Evolutionary conservation across 2,329 filamentous ascomycete genomes (phyloP).

Genomic region (Tolypocladium inflatum): DNA sequence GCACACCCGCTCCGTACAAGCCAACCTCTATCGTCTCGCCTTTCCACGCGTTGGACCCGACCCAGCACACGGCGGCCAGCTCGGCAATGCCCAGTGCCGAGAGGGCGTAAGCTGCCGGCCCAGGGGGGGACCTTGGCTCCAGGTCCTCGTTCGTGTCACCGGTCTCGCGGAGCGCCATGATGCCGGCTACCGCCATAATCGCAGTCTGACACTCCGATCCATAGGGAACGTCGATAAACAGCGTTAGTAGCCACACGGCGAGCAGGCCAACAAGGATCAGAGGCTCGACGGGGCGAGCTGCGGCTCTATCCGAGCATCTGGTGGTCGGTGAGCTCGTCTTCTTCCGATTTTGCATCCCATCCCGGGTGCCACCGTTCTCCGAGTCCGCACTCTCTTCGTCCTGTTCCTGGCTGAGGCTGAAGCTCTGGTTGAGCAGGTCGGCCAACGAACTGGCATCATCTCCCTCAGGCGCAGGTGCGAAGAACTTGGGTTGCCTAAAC

Average conservation of each 20-base stretch:
- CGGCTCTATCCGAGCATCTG: background rate
- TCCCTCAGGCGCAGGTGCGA: slow-evolving; percentile 39
- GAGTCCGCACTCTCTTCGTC: slow-evolving; percentile 6
- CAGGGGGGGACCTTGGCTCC: slow-evolving; percentile 7
- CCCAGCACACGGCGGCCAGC: slow-evolving; percentile 22
- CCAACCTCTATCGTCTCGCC: slow-evolving; percentile 10
- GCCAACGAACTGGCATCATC: slow-evolving; percentile 32
- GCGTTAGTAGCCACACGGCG: slow-evolving; percentile 15
- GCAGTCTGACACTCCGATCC: slow-evolving; percentile 16
- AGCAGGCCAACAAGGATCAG: slow-evolving; percentile 12
- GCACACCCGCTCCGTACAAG: slow-evolving; percentile 16
- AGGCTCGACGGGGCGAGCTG: slow-evolving; percentile 5
- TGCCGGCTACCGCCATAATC: slow-evolving; percentile 16
- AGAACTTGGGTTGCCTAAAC: slow-evolving; percentile 53
- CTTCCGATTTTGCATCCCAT: background rate
- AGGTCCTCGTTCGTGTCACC: slow-evolving; percentile 13
- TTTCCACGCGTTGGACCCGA: slow-evolving; percentile 20
- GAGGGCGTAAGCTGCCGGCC: slow-evolving; percentile 10
- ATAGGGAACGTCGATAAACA: slow-evolving; percentile 12
- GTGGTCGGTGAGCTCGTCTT: background rate
- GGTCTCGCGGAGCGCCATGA: slow-evolving; percentile 18
- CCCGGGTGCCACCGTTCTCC: background rate
- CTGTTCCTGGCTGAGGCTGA: slow-evolving; percentile 26
- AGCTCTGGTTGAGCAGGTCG: slow-evolving; percentile 33
- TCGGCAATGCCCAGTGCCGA: slow-evolving; percentile 21